These are phyloP conservation scores for Eimeria praecox DNA, from an alignment of 169 alveolate species.

Conservation along the genomic window DNA sequence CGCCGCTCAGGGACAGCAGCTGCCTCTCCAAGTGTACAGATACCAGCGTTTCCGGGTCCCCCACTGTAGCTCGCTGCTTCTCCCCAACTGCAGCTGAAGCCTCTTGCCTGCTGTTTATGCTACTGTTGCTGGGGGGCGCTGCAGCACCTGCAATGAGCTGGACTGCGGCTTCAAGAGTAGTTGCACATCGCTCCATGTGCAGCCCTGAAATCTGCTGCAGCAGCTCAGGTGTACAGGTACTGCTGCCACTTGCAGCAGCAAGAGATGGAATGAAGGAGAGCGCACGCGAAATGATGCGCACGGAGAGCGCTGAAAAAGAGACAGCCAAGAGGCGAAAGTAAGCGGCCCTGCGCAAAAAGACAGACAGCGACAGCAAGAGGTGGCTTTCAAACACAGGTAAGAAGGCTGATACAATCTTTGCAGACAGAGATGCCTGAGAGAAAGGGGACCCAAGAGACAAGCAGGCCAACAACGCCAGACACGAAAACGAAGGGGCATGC, in stretches of 20 bases:
- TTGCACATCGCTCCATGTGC: conserved; percentile 61
- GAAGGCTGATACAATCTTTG: not conserved
- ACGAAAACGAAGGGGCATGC: not conserved
- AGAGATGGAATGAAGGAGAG: not conserved
- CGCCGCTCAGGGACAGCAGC: conserved; percentile 60
- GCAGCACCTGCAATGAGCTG: conserved; percentile 41
- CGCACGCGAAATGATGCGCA: conserved; percentile 48
- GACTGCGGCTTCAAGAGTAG: conserved; percentile 53
- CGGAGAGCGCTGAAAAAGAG: conserved; percentile 22
- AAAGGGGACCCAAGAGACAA: not conserved
- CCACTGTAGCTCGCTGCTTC: not conserved
- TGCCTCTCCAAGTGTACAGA: conserved; percentile 63
- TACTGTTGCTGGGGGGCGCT: not conserved
- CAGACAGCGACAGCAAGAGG: not conserved
- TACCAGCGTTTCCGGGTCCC: conserved; percentile 32
- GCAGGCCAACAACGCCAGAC: not conserved
- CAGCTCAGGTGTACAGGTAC: conserved; percentile 24
- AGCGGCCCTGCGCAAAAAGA: conserved; percentile 18
- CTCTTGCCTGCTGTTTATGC: conserved; percentile 4
- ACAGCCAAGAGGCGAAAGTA: conserved; percentile 21
- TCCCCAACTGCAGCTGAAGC: not conserved
- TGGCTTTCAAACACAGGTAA: not conserved
- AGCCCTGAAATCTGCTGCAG: conserved; percentile 22
- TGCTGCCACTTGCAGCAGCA: conserved; percentile 9
- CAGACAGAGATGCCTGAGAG: not conserved